Conservation (phyloP, 2,329 filamentous ascomycete species). For the Furcasterigmium furcatum region DNA sequence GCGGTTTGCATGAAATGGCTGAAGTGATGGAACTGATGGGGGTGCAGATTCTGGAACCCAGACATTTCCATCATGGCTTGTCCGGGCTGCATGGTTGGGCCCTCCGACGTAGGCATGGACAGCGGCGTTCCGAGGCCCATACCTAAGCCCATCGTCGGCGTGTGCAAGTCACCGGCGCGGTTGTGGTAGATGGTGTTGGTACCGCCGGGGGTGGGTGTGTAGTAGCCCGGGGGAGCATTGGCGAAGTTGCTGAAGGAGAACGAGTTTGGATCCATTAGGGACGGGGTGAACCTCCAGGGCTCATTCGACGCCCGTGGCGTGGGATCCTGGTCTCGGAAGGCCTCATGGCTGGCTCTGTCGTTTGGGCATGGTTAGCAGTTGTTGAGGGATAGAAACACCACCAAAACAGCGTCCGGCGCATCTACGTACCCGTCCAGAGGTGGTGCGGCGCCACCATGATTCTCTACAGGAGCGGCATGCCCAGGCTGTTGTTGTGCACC, state of each 20-base stretch:
- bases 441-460: constrained; percentile 9
- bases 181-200: constrained; percentile 78
- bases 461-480: constrained; percentile 25
- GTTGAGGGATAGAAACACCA: neutral
- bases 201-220: constrained; percentile 81
- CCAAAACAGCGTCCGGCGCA: neutral
- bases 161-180: constrained; percentile 84
- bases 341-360: constrained; percentile 33
- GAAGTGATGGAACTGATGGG: constrained; percentile 62
- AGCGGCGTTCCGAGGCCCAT: constrained; percentile 79
- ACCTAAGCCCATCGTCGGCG: constrained; percentile 69
- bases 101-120: constrained; percentile 70
- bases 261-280: constrained; percentile 80
- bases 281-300: constrained; percentile 84
- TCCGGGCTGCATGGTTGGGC: constrained; percentile 54
- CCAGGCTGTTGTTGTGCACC: constrained; percentile 38
- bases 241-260: constrained; percentile 77
- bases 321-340: constrained; percentile 70
- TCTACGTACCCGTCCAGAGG: constrained; percentile 1
- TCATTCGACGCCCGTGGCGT: constrained; percentile 79
- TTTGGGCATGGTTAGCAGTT: constrained; percentile 31
- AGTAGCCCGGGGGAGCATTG: constrained; percentile 78
- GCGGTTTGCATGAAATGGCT: constrained; percentile 65
- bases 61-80: constrained; percentile 58
- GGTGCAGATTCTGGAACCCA: constrained; percentile 60